These are phyloP conservation scores for Rheum nobile DNA, from an alignment of 148 eudicot genomes.

Conservation along the genomic window DNA sequence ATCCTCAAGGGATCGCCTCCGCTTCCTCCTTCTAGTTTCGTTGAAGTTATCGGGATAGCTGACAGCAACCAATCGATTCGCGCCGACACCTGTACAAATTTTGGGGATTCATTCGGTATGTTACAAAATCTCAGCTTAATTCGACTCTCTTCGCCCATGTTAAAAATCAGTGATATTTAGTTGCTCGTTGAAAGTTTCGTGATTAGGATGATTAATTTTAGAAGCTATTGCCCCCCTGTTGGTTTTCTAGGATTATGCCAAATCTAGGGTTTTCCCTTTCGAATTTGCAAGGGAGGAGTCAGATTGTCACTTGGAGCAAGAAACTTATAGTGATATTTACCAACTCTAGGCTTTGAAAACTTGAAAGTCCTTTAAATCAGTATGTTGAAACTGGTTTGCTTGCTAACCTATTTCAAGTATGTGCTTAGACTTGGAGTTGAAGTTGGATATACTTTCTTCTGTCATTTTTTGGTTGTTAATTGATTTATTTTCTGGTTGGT, in stretches of 20 bases:
- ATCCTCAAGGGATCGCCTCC: conserved; percentile 56
- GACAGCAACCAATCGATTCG: conserved; percentile 50
- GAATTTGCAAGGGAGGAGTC: not conserved
- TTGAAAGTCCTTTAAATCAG: not conserved
- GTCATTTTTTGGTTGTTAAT: not conserved
- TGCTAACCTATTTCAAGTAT: not conserved
- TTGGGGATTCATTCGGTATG: conserved; percentile 68
- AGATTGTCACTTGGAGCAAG: not conserved
- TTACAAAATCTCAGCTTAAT: not conserved
- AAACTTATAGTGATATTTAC: not conserved
- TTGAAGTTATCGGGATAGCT: conserved; percentile 93
- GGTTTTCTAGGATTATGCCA: not conserved
- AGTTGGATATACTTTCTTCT: not conserved
- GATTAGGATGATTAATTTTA: not conserved
- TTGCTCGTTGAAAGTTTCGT: not conserved
- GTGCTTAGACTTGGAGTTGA: no score
- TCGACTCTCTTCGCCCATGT: not conserved
- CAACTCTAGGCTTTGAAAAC: not conserved
- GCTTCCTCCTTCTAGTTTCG: conserved; percentile 41
- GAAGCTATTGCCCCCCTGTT: not conserved
- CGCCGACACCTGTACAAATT: conserved; percentile 61
- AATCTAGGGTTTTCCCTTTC: not conserved
- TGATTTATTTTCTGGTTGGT: not conserved
- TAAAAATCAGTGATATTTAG: not conserved
- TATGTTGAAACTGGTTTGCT: no score